Evolutionary conservation across 208 protist genomes (phyloP).

Genomic region (Crithidia sp.): DNA sequence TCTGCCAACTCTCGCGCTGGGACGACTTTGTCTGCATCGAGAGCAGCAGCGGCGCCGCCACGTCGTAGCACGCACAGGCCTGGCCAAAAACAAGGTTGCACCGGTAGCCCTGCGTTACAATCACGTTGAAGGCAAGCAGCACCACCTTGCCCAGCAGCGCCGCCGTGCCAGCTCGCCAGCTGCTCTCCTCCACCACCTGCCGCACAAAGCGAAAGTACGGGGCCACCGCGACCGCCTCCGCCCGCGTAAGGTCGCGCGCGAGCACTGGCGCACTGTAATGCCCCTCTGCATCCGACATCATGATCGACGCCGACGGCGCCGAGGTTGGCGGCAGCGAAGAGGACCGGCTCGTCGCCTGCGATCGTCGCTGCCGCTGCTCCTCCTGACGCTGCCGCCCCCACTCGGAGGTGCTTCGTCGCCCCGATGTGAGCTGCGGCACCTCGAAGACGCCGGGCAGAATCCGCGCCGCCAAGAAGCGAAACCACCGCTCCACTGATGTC

Average conservation of each 20-base stretch:
- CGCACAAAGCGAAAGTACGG: constrained; percentile 85
- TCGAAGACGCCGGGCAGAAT: constrained; percentile 76
- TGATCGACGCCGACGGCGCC: not conserved
- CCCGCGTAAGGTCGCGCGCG: constrained; percentile 63
- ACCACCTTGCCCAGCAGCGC: constrained; percentile 65
- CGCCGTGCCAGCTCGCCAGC: constrained; percentile 62
- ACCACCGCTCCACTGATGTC: constrained; percentile 61
- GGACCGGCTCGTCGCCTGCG: constrained; percentile 6
- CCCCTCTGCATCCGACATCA: constrained; percentile 1
- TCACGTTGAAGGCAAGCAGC: constrained; percentile 71
- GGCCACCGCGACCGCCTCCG: constrained; percentile 59
- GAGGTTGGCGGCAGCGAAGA: not conserved
- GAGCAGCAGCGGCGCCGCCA: constrained; percentile 42
- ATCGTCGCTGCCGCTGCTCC: constrained; percentile 8
- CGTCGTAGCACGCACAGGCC: constrained; percentile 80
- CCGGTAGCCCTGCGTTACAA: constrained; percentile 53
- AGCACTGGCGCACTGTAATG: constrained; percentile 48
- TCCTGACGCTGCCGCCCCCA: constrained; percentile 36
- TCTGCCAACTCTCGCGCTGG: constrained; percentile 2
- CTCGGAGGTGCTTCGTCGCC: constrained; percentile 43
- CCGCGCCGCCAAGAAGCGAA: constrained; percentile 59
- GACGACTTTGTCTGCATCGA: constrained; percentile 1
- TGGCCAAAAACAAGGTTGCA: constrained; percentile 81
- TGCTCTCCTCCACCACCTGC: constrained; percentile 66
- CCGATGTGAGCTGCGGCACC: constrained; percentile 57